These are phyloP conservation scores for Helicostylum pulchrum DNA, from an alignment of 192 early-diverging fungal genomes.

Conservation along the genomic window DNA sequence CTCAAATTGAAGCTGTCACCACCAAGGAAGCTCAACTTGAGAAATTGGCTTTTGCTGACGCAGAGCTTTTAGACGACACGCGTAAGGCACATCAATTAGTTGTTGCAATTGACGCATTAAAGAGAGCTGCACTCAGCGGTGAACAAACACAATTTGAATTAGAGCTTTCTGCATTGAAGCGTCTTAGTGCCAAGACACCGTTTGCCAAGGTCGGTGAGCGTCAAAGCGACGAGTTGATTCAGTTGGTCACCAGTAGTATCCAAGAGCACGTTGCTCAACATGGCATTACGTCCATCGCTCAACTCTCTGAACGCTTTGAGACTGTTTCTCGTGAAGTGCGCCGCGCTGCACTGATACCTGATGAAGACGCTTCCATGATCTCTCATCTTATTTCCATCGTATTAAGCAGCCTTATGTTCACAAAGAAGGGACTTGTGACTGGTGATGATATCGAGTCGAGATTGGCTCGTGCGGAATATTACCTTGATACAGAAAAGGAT, in stretches of 20 bases:
- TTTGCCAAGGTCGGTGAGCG: slow-evolving; percentile 37
- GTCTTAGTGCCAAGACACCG: slow-evolving; percentile 45
- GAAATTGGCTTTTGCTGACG: slow-evolving; percentile 61
- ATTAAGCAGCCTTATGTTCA: slow-evolving; percentile 75
- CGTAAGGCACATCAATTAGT: slow-evolving; percentile 59
- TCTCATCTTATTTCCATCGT: slow-evolving; percentile 73
- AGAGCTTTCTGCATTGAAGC: slow-evolving; percentile 62
- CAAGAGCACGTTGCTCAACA: slow-evolving; percentile 54
- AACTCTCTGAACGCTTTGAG: slow-evolving; percentile 69
- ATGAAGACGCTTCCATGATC: slow-evolving; percentile 77
- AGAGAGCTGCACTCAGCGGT: slow-evolving; percentile 49
- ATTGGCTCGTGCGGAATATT: slow-evolving; percentile 73
- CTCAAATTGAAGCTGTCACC: slow-evolving; percentile 77
- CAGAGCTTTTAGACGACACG: slow-evolving; percentile 61
- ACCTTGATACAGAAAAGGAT: slow-evolving; percentile 67
- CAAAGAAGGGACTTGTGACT: slow-evolving; percentile 79
- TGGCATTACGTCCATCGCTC: slow-evolving; percentile 65
- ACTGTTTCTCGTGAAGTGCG: slow-evolving; percentile 68
- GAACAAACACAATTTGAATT: slow-evolving; percentile 60
- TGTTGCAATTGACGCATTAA: slow-evolving; percentile 67
- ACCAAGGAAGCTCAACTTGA: slow-evolving; percentile 70
- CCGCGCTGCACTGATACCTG: slow-evolving; percentile 78
- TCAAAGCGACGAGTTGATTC: slow-evolving; percentile 42
- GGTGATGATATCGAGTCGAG: slow-evolving; percentile 87
- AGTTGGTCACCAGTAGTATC: slow-evolving; percentile 61